These are phyloP conservation scores for Aspergillus proliferans DNA, from an alignment of 2,329 filamentous ascomycete species.

Conservation along the genomic window DNA sequence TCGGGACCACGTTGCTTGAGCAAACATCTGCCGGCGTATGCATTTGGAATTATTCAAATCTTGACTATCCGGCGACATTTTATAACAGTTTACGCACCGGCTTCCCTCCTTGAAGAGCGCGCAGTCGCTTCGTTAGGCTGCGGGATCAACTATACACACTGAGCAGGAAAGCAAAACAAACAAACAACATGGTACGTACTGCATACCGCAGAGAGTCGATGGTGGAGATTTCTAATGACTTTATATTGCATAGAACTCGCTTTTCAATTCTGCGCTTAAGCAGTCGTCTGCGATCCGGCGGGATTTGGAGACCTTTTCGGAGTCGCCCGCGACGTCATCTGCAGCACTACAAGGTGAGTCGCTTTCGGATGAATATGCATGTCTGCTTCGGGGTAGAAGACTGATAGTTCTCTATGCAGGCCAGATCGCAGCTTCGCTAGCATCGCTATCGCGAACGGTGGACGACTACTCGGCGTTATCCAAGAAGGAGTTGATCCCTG, in stretches of 20 bases:
- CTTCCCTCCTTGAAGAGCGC: neutral
- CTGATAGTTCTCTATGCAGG: conserved; percentile 34
- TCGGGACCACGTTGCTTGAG: conserved; percentile 5
- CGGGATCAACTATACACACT: neutral
- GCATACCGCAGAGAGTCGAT: neutral
- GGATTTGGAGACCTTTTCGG: conserved; percentile 66
- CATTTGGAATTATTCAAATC: neutral
- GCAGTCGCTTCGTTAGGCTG: neutral
- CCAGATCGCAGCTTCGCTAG: conserved; percentile 70
- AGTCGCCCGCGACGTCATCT: conserved; percentile 52
- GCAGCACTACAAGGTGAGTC: conserved; percentile 54
- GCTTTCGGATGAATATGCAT: neutral
- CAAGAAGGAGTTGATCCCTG: conserved; percentile 79
- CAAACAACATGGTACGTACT: conserved; percentile 8
- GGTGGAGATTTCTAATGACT: neutral
- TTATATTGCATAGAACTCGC: conserved; percentile 56
- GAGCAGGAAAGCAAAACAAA: neutral
- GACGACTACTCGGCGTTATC: conserved; percentile 86
- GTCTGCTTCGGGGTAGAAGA: neutral
- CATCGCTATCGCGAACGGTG: conserved; percentile 79
- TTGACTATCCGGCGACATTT: neutral
- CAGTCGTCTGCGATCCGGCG: conserved; percentile 73
- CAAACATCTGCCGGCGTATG: neutral
- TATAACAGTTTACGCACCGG: neutral
- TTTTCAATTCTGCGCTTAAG: conserved; percentile 80